Evolutionary conservation across 78 protist species (phyloP), one percentile per base, ranked within the genome.

Genomic region (Emiliania huxleyi): DNA sequence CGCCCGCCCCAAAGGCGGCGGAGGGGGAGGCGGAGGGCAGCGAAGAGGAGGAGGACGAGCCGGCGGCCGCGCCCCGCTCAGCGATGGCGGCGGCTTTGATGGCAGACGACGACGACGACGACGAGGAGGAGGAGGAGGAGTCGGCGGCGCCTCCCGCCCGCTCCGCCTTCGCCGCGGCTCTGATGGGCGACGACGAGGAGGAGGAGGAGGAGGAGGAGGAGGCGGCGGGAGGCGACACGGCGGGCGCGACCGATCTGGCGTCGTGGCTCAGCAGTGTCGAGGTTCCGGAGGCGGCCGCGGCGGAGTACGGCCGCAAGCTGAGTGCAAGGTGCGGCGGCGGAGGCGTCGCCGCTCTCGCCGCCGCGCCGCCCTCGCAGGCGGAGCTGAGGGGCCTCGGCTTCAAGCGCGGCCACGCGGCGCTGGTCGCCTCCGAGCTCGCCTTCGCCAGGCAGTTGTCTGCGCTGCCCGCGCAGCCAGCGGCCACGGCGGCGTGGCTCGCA

Each of bases 121-220:
- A 3, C 2, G 81, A 6, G 42, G 81, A 29, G 81, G 42, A 71
- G 21, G 81, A 71, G 75, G 33, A 4, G 2, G 35, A 2, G 49
- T 19, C 55, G 29, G n/a, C 12, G 38, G n/a, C 12, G 38, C 55
- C 35, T 1, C 11, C 26, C 87, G 25, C 38, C 21, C 6, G 29
- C 33, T 1, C 29, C 45, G 45, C 55, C 49, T 6, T 79, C 21
- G 49, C 87, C 22, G 87, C 55, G 21, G 87, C 87, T 1, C 87
- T 79, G 35, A 11, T 22, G 87, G 87, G n/a, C 25, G 45, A 38
- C 25, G 49, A 18, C 25, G 22, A 18, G 18, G 87, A 38, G 55
- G 87, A 79, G 52, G 87, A 79, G 45, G 87, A 38, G 33, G 49
- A 79, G n/a, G 87, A 38, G 81, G 81, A 71, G 18, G 81, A 71